Conservation (phyloP, 805 yeast genomes). For the Candida adriatica region DNA sequence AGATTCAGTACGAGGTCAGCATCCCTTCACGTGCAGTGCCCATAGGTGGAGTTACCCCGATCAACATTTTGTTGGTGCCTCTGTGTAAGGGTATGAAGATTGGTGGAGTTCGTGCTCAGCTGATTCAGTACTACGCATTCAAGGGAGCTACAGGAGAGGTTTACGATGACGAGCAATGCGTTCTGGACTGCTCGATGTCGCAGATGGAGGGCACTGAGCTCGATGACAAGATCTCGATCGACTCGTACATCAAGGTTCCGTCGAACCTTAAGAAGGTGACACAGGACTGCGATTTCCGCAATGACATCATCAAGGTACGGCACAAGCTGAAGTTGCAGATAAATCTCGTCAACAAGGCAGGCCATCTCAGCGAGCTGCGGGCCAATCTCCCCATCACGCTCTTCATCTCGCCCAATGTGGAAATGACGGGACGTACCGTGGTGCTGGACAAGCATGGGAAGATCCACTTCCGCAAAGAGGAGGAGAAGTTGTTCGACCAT, state of each 20-base stretch:
- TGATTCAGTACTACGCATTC: slow-evolving; percentile 58
- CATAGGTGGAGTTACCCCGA: slow-evolving; percentile 68
- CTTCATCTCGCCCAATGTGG: slow-evolving; percentile 69
- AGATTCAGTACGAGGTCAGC: slow-evolving; percentile 79
- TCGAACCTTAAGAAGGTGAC: slow-evolving; percentile 63
- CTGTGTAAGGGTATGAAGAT: slow-evolving; percentile 68
- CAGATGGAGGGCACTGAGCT: slow-evolving; percentile 35
- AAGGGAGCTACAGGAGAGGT: slow-evolving; percentile 50
- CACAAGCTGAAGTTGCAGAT: slow-evolving; percentile 77
- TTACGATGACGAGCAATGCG: slow-evolving; percentile 53
- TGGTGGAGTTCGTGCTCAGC: slow-evolving; percentile 57
- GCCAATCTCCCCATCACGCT: slow-evolving; percentile 76
- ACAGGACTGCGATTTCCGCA: slow-evolving; percentile 71
- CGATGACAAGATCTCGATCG: slow-evolving; percentile 58
- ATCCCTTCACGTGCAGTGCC: slow-evolving; percentile 85
- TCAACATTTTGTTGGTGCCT: slow-evolving; percentile 69
- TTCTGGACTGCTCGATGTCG: slow-evolving; percentile 43
- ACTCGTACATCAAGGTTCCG: slow-evolving; percentile 57
- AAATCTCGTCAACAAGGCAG: slow-evolving; percentile 63
- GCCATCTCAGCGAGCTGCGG: slow-evolving; percentile 78
- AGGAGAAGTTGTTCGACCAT: slow-evolving; percentile 25
- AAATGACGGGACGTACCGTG: slow-evolving; percentile 39
- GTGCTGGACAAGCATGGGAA: slow-evolving; percentile 32
- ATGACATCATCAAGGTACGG: slow-evolving; percentile 61
- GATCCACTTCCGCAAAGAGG: slow-evolving; percentile 35